A percentile compares a stretch with the other conserved stretches of the same genome.
Evolutionary conservation across 352 stramenopile species (phyloP).

Genomic region (Phytophthora palmivora): DNA sequence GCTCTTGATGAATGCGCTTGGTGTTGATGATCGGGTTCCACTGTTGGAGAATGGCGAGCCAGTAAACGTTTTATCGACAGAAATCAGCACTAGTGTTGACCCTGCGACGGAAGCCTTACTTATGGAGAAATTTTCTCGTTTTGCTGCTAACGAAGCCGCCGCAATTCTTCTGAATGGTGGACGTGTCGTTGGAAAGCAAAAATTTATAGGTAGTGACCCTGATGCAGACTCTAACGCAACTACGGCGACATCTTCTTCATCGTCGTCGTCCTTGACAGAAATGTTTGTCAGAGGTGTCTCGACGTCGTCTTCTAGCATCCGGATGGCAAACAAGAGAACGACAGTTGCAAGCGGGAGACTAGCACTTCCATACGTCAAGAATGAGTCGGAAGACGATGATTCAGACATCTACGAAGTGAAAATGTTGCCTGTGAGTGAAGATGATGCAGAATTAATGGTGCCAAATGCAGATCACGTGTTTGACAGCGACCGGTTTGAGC

Average conservation of each 20-base stretch:
- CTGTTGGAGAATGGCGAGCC: conserved; percentile 60
- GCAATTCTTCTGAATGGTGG: conserved; percentile 41
- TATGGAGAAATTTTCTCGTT: conserved; percentile 72
- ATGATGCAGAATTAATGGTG: conserved; percentile 24
- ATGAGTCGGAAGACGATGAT: conserved; percentile 36
- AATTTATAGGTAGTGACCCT: conserved; percentile 43
- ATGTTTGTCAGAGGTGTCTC: conserved; percentile 34
- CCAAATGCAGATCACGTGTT: conserved; percentile 30
- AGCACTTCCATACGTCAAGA: conserved; percentile 31
- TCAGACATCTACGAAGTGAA: conserved; percentile 40
- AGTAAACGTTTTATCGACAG: conserved; percentile 33
- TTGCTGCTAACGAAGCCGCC: conserved; percentile 61
- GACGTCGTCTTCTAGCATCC: conserved; percentile 31
- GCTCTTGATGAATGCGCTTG: conserved; percentile 59
- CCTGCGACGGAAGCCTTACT: conserved; percentile 57
- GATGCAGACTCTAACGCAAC: conserved; percentile 44
- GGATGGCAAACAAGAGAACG: conserved; percentile 18
- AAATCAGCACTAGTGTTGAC: conserved; percentile 44
- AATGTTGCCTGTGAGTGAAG: conserved; percentile 30
- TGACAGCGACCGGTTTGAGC: conserved; percentile 32
- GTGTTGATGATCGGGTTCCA: conserved; percentile 37
- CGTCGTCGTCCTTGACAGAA: conserved; percentile 29
- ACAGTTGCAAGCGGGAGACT: conserved; percentile 22
- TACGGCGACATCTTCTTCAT: conserved; percentile 24
- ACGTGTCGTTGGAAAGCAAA: conserved; percentile 39